These are phyloP conservation scores for Cadophora luteo-olivacea DNA, from an alignment of 2,329 filamentous ascomycete genomes.

Conservation along the genomic window DNA sequence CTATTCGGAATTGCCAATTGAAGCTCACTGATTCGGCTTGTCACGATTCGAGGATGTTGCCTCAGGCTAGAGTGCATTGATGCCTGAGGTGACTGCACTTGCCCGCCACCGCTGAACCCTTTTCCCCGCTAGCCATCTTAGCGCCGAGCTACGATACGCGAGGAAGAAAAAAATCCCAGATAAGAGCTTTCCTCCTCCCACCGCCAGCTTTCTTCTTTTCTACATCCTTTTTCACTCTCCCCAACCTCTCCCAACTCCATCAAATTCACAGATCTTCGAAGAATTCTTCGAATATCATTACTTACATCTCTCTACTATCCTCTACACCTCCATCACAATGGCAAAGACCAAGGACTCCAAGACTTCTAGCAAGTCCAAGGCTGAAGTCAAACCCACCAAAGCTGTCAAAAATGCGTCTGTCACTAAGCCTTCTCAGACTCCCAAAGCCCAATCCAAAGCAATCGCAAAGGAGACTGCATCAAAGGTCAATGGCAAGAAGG, in stretches of 20 bases:
- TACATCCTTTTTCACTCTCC: conserved; percentile 20
- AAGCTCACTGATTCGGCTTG: conserved; percentile 3
- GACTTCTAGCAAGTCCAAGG: conserved; percentile 56
- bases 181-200: conserved; percentile 41
- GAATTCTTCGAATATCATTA: conserved; percentile 19
- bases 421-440: conserved; percentile 69
- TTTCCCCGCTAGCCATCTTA: conserved; percentile 20
- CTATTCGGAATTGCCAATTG: conserved; percentile 17
- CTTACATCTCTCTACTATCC: conserved; percentile 20
- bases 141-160: conserved; percentile 33
- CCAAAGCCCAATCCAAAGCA: conserved; percentile 72
- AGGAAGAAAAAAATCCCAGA: conserved; percentile 36
- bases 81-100: conserved; percentile 2
- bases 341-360: conserved; percentile 71
- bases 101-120: conserved; percentile 12
- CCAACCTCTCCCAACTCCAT: conserved; percentile 27
- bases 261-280: conserved; percentile 16
- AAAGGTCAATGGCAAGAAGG: conserved; percentile 48
- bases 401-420: conserved; percentile 70
- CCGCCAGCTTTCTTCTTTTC: conserved; percentile 26
- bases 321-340: conserved; percentile 55
- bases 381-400: conserved; percentile 56
- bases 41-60: neutral
- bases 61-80: conserved; percentile 6
- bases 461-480: conserved; percentile 61